A percentile compares a stretch with the other conserved stretches of the same genome.
phyloP scores from a whole-genome alignment of 2,329 filamentous ascomycete genomes.

The Sphaerulina musiva region DNA sequence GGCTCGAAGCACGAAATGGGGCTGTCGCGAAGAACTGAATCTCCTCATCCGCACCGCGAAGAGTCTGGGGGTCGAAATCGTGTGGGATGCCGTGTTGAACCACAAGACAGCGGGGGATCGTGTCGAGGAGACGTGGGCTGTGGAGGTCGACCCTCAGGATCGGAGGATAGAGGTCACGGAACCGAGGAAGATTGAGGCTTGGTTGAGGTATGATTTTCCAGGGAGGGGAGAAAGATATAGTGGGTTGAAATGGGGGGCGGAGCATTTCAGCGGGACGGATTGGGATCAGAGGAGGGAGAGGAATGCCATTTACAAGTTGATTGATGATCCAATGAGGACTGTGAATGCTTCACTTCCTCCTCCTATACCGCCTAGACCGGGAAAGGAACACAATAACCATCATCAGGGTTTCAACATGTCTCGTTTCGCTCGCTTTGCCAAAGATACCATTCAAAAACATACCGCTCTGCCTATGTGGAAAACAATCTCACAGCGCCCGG shows the following conservation, averaged over 20 bases:
- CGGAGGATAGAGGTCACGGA: constrained; percentile 50
- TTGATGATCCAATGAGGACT: constrained; percentile 37
- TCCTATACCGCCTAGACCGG: constrained; percentile 5
- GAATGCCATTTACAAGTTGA: constrained; percentile 60
- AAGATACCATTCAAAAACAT: constrained; percentile 12
- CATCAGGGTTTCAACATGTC: constrained; percentile 16
- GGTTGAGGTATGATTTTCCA: constrained; percentile 61
- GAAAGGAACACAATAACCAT: neutral
- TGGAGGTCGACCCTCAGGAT: constrained; percentile 56
- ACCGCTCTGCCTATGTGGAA: constrained; percentile 1
- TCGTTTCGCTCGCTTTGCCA: constrained; percentile 23
- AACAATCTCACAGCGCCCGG: constrained; percentile 26
- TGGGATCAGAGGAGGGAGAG: constrained; percentile 53
- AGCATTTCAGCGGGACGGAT: constrained; percentile 64
- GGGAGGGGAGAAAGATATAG: constrained; percentile 53
- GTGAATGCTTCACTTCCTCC: constrained; percentile 17
- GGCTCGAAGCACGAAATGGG: constrained; percentile 60
- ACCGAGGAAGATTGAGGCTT: constrained; percentile 58
- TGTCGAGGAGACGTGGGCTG: constrained; percentile 55
- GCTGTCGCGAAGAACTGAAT: constrained; percentile 54
- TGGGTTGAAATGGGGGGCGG: constrained; percentile 56
- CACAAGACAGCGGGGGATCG: constrained; percentile 64
- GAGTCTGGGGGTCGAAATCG: constrained; percentile 48
- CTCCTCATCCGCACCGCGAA: constrained; percentile 48
- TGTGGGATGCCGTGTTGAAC: constrained; percentile 67